These are phyloP conservation scores for Neoboletus brunneissimus DNA, from an alignment of 768 basidiomycete species.

Conservation along the genomic window DNA sequence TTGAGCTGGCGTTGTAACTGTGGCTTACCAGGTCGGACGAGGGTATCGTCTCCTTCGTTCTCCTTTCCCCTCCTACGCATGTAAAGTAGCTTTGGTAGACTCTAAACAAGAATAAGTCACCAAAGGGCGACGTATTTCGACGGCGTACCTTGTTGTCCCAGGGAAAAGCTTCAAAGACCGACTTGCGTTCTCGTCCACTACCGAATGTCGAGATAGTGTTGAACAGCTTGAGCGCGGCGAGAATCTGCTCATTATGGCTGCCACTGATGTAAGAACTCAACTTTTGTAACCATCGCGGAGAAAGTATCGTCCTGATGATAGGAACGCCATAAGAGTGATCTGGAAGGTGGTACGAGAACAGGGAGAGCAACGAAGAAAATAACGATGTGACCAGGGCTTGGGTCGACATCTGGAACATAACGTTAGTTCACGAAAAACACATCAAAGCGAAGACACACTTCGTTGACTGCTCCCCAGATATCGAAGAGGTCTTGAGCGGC, in stretches of 20 bases:
- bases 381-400: conserved; percentile 47
- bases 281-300: conserved; percentile 50
- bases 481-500: conserved; percentile 60
- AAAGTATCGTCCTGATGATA: conserved; percentile 59
- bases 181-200: conserved; percentile 61
- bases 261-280: conserved; percentile 64
- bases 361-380: conserved; percentile 55
- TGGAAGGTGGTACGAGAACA: conserved; percentile 67
- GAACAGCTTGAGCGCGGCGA: conserved; percentile 64
- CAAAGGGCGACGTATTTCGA: not conserved
- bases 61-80: conserved; percentile 65
- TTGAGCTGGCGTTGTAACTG: not conserved
- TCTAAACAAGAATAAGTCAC: conserved; percentile 36
- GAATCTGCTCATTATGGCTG: conserved; percentile 60
- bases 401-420: conserved; percentile 38
- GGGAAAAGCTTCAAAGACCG: conserved; percentile 63
- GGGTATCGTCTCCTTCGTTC: conserved; percentile 36
- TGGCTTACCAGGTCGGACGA: conserved; percentile 56
- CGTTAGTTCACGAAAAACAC: not conserved
- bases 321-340: conserved; percentile 62
- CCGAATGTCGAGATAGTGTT: conserved; percentile 60
- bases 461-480: conserved; percentile 54
- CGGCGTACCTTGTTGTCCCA: conserved; percentile 72
- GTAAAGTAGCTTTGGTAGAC: conserved; percentile 59
- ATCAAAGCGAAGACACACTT: conserved; percentile 37